These are phyloP conservation scores for Kodamaea kaohsiungensis DNA, from an alignment of 805 yeast genomes.

Conservation along the genomic window DNA sequence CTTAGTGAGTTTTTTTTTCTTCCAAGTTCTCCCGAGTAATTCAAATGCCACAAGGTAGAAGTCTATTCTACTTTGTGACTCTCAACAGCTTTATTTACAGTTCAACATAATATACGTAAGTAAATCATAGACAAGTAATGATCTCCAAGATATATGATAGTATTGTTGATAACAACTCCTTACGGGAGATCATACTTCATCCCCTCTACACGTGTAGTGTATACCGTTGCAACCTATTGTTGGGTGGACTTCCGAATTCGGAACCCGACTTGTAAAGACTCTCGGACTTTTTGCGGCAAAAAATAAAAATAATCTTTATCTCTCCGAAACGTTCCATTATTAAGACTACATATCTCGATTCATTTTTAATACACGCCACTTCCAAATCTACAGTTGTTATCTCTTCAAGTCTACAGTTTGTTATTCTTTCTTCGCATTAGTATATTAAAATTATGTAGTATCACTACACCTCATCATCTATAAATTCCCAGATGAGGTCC, in stretches of 20 bases:
- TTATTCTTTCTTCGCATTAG: background rate
- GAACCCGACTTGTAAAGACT: background rate
- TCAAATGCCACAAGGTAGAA: background rate
- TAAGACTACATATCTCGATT: background rate
- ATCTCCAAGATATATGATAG: no score
- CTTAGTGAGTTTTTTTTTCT: background rate
- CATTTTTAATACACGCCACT: no score
- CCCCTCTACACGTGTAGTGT: no score
- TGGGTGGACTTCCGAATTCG: background rate
- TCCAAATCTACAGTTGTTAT: no score
- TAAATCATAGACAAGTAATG: no score
- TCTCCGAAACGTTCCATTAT: background rate
- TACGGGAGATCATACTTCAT: no score
- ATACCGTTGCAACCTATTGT: no score
- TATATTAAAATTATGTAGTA: background rate
- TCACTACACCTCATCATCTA: conserved; percentile 1
- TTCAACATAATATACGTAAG: background rate
- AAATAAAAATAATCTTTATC: background rate
- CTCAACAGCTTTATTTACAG: background rate
- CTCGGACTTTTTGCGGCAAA: background rate
- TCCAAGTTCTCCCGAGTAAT: background rate
- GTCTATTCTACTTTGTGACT: background rate
- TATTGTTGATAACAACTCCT: no score
- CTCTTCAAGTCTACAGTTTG: no score
- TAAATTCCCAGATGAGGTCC: conserved; percentile 1